Evolutionary conservation across 179 eudicot genomes (phyloP).

Genomic region (Silene vulgaris): DNA sequence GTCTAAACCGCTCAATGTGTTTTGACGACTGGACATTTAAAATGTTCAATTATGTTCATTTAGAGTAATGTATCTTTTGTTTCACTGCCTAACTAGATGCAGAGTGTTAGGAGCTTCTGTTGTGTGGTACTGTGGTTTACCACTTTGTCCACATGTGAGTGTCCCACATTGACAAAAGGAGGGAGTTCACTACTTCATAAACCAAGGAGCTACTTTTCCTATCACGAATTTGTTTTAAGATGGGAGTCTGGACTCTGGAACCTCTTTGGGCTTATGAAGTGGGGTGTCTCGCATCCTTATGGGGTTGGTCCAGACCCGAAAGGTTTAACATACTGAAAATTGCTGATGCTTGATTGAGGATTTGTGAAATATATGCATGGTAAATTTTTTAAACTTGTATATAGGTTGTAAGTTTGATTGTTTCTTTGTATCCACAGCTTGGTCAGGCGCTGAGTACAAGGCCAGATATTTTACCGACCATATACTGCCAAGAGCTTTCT

Average conservation of each 20-base stretch:
- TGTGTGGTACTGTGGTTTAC: too few species aligned
- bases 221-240: too few species aligned
- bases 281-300: too few species aligned
- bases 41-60: neutral
- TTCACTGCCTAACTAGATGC: slow-evolving; percentile 1
- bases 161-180: too few species aligned
- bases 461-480: slow-evolving; percentile 82
- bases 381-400: slow-evolving; percentile 1
- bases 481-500: slow-evolving; percentile 88
- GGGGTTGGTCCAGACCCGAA: too few species aligned
- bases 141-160: too few species aligned
- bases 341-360: slow-evolving; percentile 3
- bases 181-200: too few species aligned
- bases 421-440: slow-evolving; percentile 52
- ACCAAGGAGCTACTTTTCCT: too few species aligned
- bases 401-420: slow-evolving; percentile 11
- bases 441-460: slow-evolving; percentile 98
- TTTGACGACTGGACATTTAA: neutral
- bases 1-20: neutral
- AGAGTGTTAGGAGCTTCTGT: neutral
- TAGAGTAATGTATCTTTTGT: neutral
- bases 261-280: too few species aligned
- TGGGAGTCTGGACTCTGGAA: too few species aligned
- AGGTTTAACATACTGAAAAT: neutral
- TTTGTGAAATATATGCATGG: slow-evolving; percentile 5